Evolutionary conservation across 805 yeast species (phyloP).

Genomic region (Hanseniaspora thailandica): DNA sequence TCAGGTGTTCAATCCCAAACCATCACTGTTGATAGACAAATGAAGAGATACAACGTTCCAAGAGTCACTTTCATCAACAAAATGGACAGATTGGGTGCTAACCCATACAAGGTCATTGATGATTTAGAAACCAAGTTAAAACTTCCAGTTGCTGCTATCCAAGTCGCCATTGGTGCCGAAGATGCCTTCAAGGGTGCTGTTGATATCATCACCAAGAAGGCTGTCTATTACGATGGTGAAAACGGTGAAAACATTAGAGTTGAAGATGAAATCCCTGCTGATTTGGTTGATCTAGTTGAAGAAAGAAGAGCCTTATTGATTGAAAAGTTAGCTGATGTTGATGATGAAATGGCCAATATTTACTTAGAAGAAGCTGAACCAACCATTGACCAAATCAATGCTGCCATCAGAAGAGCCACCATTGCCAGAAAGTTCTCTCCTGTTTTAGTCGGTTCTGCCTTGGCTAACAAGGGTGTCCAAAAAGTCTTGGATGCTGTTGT

Average conservation of each 20-base stretch:
- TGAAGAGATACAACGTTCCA: constrained; percentile 96
- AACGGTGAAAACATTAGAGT: constrained; percentile 76
- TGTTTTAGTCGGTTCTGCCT: constrained; percentile 98
- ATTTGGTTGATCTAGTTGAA: constrained; percentile 68
- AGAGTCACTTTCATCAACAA: constrained; percentile 91
- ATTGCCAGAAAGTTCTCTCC: constrained; percentile 94
- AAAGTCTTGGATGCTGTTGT: constrained; percentile 92
- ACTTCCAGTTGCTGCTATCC: constrained; percentile 94
- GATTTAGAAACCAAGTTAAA: constrained; percentile 79
- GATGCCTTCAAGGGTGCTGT: constrained; percentile 76
- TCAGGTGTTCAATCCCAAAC: constrained; percentile 98
- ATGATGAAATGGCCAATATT: constrained; percentile 91
- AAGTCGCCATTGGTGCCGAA: constrained; percentile 95
- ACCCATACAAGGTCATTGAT: constrained; percentile 90
- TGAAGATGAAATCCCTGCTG: constrained; percentile 56
- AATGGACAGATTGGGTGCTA: constrained; percentile 99
- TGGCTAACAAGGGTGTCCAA: constrained; percentile 93
- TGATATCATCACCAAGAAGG: constrained; percentile 77
- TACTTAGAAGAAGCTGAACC: constrained; percentile 86
- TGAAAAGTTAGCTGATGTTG: constrained; percentile 95
- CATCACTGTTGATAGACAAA: constrained; percentile 96
- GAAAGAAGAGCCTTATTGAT: constrained; percentile 78
- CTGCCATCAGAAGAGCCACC: constrained; percentile 87
- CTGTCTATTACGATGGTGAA: constrained; percentile 75
- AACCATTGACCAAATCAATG: constrained; percentile 66